Base-by-base conservation (phyloP, 805 yeast species). In the Candida ortonii region DNA sequence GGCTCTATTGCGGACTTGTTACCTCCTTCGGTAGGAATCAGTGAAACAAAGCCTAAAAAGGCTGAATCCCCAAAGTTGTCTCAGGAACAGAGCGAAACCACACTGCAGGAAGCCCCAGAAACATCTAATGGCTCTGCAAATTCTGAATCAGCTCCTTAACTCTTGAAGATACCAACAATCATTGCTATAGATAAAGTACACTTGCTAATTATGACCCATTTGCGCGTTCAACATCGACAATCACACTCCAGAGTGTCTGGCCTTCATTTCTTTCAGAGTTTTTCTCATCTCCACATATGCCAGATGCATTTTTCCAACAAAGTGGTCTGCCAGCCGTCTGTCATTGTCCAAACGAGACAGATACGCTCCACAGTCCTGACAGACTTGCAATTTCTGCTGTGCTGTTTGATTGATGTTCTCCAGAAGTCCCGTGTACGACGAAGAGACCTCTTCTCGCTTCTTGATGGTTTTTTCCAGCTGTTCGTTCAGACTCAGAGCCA, bases 351-450 rank as follows among this genome's bases (percentile, higher is more conserved):
- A 63, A 41, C 90, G 67, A 7, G 95, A 84, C 23, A 90, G 64
- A 52, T 82, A 87, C 1, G 95, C 95, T 1, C 95, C 96, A 61
- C 97, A 89, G 1, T 77, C 78, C 44, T 77, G 84, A 60, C 97
- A 89, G 1, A 86, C 95, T 57, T 88, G 96, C 28, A 89, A 66
- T 56, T 86, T 85, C 51, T 89, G 97, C 52, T 84, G 95, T 1
- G 93, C 86, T 9, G 88, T 74, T 47, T 85, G 90, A 2, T 94
- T 93, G 6, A 82, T 69, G 50, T 76, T 79, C 38, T 85, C 95
- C 10, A 80, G 71, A 6, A 83, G 60, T 16, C 65, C 69, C 25
- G 82, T 62, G 4, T 83, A 78, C 30, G 70, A 72, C 33, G 72
- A 74, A 1, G 80, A 76, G 12, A 78, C 61, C 13, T 55, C 53